These are phyloP conservation scores for Maudiozyma saulgeensis DNA, from an alignment of 805 yeast genomes.

Conservation along the genomic window DNA sequence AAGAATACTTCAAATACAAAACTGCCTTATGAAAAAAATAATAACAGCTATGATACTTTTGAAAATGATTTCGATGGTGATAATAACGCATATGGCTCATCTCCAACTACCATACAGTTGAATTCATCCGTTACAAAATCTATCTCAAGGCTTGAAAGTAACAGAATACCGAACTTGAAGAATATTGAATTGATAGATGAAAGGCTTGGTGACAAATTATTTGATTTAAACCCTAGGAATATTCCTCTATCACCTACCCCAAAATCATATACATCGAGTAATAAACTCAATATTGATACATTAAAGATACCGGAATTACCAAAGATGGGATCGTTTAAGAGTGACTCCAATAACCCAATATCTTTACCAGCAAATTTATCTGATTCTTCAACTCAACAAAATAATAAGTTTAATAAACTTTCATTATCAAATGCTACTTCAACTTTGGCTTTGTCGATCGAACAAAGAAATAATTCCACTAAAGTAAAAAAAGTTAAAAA, in stretches of 20 bases:
- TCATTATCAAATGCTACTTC: background rate
- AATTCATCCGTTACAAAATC: constrained; percentile 28
- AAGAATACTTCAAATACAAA: constrained; percentile 1
- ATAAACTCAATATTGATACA: constrained; percentile 3
- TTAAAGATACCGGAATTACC: constrained; percentile 27
- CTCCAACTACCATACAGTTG: constrained; percentile 30
- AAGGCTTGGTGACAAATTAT: constrained; percentile 2
- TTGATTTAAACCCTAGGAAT: constrained; percentile 5
- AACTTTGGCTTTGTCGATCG: background rate
- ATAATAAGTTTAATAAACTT: background rate
- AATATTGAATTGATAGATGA: constrained; percentile 7
- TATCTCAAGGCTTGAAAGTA: constrained; percentile 11
- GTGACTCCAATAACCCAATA: constrained; percentile 7
- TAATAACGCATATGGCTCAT: constrained; percentile 22
- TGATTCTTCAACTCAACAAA: background rate
- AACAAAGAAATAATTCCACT: background rate
- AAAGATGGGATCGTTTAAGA: constrained; percentile 30
- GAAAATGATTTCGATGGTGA: constrained; percentile 9
- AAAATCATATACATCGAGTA: constrained; percentile 8
- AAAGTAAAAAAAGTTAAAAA: constrained; percentile 12
- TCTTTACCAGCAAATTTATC: background rate
- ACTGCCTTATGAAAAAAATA: background rate
- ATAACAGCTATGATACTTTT: background rate
- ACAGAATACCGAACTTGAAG: constrained; percentile 13
- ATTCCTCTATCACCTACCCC: constrained; percentile 28